Evolutionary conservation across 768 basidiomycete species (phyloP), one percentile per base, ranked within the genome.

Genomic region (Tulasnella sp.): DNA sequence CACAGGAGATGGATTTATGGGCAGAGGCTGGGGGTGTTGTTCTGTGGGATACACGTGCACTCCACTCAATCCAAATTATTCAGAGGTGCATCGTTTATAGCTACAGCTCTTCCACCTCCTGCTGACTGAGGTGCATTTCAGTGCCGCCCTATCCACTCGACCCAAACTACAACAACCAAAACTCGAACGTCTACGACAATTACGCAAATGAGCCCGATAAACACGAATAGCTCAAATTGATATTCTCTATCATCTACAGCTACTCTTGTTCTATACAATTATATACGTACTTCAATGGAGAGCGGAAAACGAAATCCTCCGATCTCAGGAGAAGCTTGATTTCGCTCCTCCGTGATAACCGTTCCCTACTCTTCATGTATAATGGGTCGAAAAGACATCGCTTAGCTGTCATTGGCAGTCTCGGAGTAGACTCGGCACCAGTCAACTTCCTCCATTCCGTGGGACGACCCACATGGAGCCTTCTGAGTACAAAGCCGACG

Each of bases 11-110:
- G 64, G 64, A 37, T 69, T 69, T 14, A 69, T 69, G 64, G 64
- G 64, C 9, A 69, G 18, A 18, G 64, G 64, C 3, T 69, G 64
- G 64, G 64, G 64, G 16, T 69, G 64, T 69, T 69, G 64, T 37
- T 69, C 64, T 69, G 64, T 69, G 28, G 64, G 64, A 69, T 69
- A 69, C 64, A 69, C 64, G 18, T 69, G 64, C 64, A 31, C 31
- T 69, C 31, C 31, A 69, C 64, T 69, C 14, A 69, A 69, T 69
- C 64, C 64, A 37, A 69, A 31, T 28, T 69, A 69, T 18, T 69
- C 64, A 69, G 64, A 69, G 64, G 64, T 14, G 5, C 34, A 12
- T 16, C 18, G 16, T 6, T 28, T 28, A 11, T 69, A 1, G 31
- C 11, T 37, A 9, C 14, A 7, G 18, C 28, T 6, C 24, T 69